phyloP scores from a whole-genome alignment of 345 rosid genomes.

The Citrus australasica region DNA sequence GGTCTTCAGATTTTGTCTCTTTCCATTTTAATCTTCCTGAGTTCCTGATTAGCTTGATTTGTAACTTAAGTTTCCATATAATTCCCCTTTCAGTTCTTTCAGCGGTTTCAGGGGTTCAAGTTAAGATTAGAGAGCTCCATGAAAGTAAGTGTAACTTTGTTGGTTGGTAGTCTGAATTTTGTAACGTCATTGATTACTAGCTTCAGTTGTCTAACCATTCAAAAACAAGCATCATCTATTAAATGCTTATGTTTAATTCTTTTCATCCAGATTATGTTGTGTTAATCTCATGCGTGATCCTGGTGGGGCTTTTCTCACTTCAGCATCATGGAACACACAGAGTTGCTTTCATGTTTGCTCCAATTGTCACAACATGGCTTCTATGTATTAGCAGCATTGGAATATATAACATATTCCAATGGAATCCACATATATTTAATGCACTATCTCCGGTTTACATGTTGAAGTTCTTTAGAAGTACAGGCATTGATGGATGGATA shows the following conservation, averaged over 20 bases:
- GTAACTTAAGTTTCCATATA: not conserved
- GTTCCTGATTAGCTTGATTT: conserved; percentile 5
- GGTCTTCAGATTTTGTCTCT: not conserved
- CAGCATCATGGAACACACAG: conserved; percentile 80
- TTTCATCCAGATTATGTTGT: conserved; percentile 55
- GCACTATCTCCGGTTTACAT: conserved; percentile 87
- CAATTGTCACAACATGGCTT: conserved; percentile 75
- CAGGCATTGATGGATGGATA: conserved; percentile 78
- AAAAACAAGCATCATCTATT: not conserved
- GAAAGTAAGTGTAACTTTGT: conserved; percentile 49
- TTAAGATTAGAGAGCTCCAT: conserved; percentile 56
- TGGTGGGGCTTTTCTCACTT: conserved; percentile 82
- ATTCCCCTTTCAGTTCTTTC: conserved; percentile 59
- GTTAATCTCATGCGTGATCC: conserved; percentile 56
- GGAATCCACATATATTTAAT: conserved; percentile 65
- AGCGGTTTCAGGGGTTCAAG: conserved; percentile 72
- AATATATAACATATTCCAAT: conserved; percentile 58
- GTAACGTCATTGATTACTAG: conserved; percentile 4
- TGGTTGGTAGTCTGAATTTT: not conserved
- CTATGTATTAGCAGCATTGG: conserved; percentile 68
- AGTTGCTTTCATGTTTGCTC: conserved; percentile 80
- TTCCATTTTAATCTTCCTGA: not conserved
- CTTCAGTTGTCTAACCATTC: not conserved
- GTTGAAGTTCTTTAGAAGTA: conserved; percentile 62
- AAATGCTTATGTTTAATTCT: conserved; percentile 8